Percentiles rank a stretch among this genome's conserved stretches.
Conservation (phyloP, 2,329 filamentous ascomycete genomes). For the Pseudopithomyces chartarum region DNA sequence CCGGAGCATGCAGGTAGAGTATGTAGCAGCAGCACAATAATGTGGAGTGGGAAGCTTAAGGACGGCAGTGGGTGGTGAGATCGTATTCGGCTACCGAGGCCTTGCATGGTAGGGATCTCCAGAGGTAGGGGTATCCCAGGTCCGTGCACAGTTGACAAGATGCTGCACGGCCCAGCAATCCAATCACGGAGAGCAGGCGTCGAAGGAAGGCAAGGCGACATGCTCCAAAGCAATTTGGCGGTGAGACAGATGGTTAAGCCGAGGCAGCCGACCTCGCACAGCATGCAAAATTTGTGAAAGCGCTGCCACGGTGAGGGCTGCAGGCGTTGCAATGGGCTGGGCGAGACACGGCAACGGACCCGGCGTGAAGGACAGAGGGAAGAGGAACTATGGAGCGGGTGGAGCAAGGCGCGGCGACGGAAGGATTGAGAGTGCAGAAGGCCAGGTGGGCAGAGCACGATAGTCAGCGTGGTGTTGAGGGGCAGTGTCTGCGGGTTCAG, state of each 20-base stretch:
- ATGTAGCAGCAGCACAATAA: background rate
- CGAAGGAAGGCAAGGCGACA: background rate
- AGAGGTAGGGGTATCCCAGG: conserved; percentile 12
- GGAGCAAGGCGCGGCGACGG: conserved; percentile 11
- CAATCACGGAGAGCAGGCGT: conserved; percentile 16
- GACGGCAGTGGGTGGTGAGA: conserved; percentile 7
- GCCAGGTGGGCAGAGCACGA: conserved; percentile 5
- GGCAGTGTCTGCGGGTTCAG: conserved; percentile 20
- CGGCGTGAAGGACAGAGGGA: no score
- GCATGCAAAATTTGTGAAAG: conserved; percentile 4
- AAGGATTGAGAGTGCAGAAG: background rate
- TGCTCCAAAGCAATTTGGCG: conserved; percentile 15
- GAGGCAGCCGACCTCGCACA: conserved; percentile 8
- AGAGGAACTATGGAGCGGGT: conserved; percentile 1
- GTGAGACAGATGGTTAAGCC: conserved; percentile 15
- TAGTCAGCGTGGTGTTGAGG: conserved; percentile 38
- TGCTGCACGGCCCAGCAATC: conserved; percentile 15
- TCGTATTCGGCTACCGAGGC: conserved; percentile 17
- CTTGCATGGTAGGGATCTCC: conserved; percentile 4
- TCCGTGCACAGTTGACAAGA: conserved; percentile 12
- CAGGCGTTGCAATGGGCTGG: conserved; percentile 8
- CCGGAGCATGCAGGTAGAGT: background rate
- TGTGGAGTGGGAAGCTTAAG: background rate
- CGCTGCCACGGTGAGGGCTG: background rate
- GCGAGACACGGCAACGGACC: conserved; percentile 7